These are phyloP conservation scores for Marchantia paleacea DNA, from an alignment of 225 moss, liverwort and hornwort genomes.

Conservation along the genomic window DNA sequence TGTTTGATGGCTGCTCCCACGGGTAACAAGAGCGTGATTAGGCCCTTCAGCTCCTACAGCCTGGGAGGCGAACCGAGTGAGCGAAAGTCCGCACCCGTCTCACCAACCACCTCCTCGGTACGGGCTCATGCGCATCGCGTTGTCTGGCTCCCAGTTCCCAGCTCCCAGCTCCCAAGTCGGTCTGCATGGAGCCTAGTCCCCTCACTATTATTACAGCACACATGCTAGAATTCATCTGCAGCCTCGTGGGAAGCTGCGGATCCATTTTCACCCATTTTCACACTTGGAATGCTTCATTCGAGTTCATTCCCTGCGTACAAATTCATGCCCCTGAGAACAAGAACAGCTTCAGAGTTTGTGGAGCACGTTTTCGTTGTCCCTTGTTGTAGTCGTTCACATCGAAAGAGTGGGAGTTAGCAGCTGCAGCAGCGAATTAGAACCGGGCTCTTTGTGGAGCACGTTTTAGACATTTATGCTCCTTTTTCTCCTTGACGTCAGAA, in stretches of 20 bases:
- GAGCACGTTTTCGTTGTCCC: neutral
- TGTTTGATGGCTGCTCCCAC: conserved; percentile 5
- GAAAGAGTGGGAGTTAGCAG: neutral
- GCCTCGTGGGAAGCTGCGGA: conserved; percentile 1
- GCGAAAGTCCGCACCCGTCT: conserved; percentile 17
- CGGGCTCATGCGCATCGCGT: conserved; percentile 19
- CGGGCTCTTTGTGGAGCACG: too few relatives aligned
- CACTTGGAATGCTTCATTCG: neutral
- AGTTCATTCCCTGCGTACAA: neutral
- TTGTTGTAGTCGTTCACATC: neutral
- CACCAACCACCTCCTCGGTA: conserved; percentile 15
- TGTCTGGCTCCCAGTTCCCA: neutral
- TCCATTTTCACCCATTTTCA: neutral
- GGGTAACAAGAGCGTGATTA: conserved; percentile 10
- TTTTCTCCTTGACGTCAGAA: too few relatives aligned
- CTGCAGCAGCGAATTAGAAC: neutral
- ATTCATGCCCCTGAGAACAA: neutral
- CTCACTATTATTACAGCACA: neutral
- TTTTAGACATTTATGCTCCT: too few relatives aligned
- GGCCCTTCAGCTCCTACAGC: neutral
- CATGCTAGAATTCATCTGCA: neutral
- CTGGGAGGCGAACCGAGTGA: neutral
- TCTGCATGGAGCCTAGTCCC: neutral
- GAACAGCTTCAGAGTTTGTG: too few relatives aligned
- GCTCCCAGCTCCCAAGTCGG: neutral